Conservation (phyloP, 2,329 filamentous ascomycete genomes). For the Alternaria viburni region DNA sequence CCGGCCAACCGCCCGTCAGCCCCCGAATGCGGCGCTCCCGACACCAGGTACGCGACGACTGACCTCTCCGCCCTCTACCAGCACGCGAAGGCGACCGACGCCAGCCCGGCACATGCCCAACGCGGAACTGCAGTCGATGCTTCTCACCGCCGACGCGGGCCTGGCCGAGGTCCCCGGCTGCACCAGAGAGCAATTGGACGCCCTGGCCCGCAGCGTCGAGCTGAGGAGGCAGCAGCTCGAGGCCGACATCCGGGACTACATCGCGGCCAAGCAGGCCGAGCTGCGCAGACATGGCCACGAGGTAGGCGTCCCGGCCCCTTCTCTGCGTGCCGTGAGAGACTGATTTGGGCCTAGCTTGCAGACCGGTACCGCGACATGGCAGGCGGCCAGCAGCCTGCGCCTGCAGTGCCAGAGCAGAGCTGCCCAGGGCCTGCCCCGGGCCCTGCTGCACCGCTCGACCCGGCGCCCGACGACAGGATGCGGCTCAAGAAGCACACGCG, state of each 20-base stretch:
- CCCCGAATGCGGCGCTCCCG: constrained; percentile 40
- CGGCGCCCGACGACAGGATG: constrained; percentile 29
- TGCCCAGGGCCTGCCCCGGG: constrained; percentile 5
- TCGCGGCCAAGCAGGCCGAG: constrained; percentile 41
- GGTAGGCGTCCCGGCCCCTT: constrained; percentile 26
- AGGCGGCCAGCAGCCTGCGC: constrained; percentile 24
- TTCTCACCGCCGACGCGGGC: constrained; percentile 35
- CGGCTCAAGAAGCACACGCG: constrained; percentile 45
- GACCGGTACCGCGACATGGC: constrained; percentile 41
- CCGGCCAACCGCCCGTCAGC: constrained; percentile 25
- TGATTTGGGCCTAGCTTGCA: constrained; percentile 43
- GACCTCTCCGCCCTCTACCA: constrained; percentile 7
- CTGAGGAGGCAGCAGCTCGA: constrained; percentile 45
- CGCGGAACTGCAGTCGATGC: constrained; percentile 38
- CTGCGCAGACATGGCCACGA: constrained; percentile 40
- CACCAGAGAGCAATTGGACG: constrained; percentile 39
- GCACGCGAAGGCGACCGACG: constrained; percentile 8
- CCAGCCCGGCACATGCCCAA: constrained; percentile 10
- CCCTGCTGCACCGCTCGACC: constrained; percentile 14
- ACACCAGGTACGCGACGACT: constrained; percentile 37
- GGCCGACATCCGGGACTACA: constrained; percentile 44
- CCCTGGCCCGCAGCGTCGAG: constrained; percentile 42
- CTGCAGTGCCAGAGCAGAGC: constrained; percentile 10
- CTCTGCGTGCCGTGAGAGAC: constrained; percentile 11
- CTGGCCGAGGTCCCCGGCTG: constrained; percentile 44